Percentiles rank a stretch among this genome's conserved stretches.
phyloP scores from a whole-genome alignment of 1,139 yeast genomes.

The Meyerozyma smithsonii region DNA sequence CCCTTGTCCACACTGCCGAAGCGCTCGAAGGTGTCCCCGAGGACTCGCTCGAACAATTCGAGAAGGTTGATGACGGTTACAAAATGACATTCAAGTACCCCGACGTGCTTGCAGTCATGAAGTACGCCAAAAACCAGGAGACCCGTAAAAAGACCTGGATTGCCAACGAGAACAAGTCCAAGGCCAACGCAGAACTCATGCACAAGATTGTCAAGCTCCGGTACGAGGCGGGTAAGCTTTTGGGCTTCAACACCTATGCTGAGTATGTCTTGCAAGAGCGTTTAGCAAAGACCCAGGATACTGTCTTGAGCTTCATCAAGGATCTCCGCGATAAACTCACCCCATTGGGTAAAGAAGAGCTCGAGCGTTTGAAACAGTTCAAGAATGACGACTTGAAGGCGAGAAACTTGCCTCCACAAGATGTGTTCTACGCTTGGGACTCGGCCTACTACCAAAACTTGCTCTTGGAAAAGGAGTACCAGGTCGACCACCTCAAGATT shows the following conservation, averaged over 20 bases:
- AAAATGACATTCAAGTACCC: slow-evolving; percentile 79
- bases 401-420: slow-evolving; percentile 37
- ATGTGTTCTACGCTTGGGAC: slow-evolving; percentile 68
- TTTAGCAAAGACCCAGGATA: slow-evolving; percentile 68
- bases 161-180: slow-evolving; percentile 64
- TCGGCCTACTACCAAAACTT: slow-evolving; percentile 59
- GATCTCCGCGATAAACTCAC: slow-evolving; percentile 56
- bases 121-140: slow-evolving; percentile 56
- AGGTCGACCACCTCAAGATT: slow-evolving; percentile 67
- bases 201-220: slow-evolving; percentile 57
- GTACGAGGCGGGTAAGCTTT: slow-evolving; percentile 52
- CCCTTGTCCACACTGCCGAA: slow-evolving; percentile 51
- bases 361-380: slow-evolving; percentile 42
- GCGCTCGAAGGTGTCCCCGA: slow-evolving; percentile 74
- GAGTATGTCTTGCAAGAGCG: slow-evolving; percentile 68
- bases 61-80: slow-evolving; percentile 34
- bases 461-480: slow-evolving; percentile 60
- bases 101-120: slow-evolving; percentile 70
- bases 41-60: slow-evolving; percentile 55
- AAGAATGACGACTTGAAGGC: slow-evolving; percentile 49
- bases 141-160: slow-evolving; percentile 64
- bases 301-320: slow-evolving; percentile 54
- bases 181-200: slow-evolving; percentile 57
- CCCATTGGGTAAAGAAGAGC: slow-evolving; percentile 56
- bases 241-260: slow-evolving; percentile 67